These are phyloP conservation scores for Penicillium corylophilum DNA, from an alignment of 2,329 filamentous ascomycete species.

Conservation along the genomic window DNA sequence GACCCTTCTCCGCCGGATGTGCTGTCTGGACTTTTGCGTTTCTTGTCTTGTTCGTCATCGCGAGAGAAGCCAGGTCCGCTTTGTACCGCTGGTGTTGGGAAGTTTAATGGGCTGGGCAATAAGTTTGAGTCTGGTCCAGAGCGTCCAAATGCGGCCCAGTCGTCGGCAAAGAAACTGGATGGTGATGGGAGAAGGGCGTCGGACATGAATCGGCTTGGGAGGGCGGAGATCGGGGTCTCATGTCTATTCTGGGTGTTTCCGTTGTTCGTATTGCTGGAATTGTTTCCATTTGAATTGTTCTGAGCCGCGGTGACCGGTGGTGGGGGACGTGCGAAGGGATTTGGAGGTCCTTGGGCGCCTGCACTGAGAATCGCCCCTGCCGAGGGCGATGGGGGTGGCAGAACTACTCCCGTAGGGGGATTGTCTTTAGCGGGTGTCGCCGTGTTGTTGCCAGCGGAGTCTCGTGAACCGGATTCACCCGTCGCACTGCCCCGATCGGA, in stretches of 20 bases:
- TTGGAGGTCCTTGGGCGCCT: slow-evolving; percentile 86
- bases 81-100: slow-evolving; percentile 69
- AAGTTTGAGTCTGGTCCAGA: slow-evolving; percentile 73
- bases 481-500: slow-evolving; percentile 74
- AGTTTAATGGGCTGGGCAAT: slow-evolving; percentile 86
- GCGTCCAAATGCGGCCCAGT: slow-evolving; percentile 75
- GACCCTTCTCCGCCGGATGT: slow-evolving; percentile 32
- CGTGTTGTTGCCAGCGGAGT: slow-evolving; percentile 60
- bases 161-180: slow-evolving; percentile 78
- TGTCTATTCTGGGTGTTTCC: slow-evolving; percentile 36
- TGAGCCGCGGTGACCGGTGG: slow-evolving; percentile 57
- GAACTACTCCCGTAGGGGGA: slow-evolving; percentile 69
- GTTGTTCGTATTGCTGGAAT: slow-evolving; percentile 12
- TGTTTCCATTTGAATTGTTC: slow-evolving; percentile 44
- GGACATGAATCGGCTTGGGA: slow-evolving; percentile 87
- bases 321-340: slow-evolving; percentile 87
- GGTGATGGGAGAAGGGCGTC: slow-evolving; percentile 87
- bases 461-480: slow-evolving; percentile 65
- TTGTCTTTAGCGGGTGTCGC: slow-evolving; percentile 60
- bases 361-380: slow-evolving; percentile 83
- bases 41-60: slow-evolving; percentile 46
- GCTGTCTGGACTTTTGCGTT: slow-evolving; percentile 45
- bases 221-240: slow-evolving; percentile 85
- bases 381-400: slow-evolving; percentile 90
- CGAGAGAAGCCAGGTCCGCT: slow-evolving; percentile 42